Evolutionary conservation across 805 yeast species (phyloP), one percentile per base, ranked within the genome.

Genomic region (Wickerhamomyces alni): DNA sequence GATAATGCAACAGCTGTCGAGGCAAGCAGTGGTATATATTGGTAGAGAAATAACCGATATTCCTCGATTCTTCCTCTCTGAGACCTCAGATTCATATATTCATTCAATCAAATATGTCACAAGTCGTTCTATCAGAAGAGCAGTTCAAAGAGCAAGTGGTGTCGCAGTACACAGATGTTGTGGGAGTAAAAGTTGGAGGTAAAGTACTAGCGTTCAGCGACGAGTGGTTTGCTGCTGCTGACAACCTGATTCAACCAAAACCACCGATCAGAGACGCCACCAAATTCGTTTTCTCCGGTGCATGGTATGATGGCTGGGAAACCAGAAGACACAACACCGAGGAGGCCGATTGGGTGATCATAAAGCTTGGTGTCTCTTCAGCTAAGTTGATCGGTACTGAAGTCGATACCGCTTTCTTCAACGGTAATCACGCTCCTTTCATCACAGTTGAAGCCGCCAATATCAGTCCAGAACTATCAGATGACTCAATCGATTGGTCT

Each of bases 301-400:
- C 96, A 4, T 91, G 97, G 96, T 91, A 87, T 58, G 99, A 91
- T 51, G 99, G 99, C 17, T 91, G 98, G 98, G 98, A 91, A 63
- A 91, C 98, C 11, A 74, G 97, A 59, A 75, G 99, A 63, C 99
- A 91, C 69, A 91, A 91, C 61, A 65, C 77, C 1, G 85, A 70
- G 40, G 87, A 77, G 40, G 83, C 84, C 31, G 99, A 91, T 58
- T 91, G 93, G 87, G 96, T 86, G 16, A 68, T 86, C 22, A 64
- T 89, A 59, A 74, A 77, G 57, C 69, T 87, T 59, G 98, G 98
- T 16, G 97, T 89, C 17, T 67, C 85, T 2, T 71, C 83, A 22
- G 96, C 97, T 1, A 70, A 70, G 35, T 60, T 91, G 41, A 71
- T 84, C 35, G 99, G 89, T 11, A 77, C 83, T 53, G 97, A 91